Conservation (phyloP, 257 asterid genomes). For the Salvia miltiorrhiza region DNA sequence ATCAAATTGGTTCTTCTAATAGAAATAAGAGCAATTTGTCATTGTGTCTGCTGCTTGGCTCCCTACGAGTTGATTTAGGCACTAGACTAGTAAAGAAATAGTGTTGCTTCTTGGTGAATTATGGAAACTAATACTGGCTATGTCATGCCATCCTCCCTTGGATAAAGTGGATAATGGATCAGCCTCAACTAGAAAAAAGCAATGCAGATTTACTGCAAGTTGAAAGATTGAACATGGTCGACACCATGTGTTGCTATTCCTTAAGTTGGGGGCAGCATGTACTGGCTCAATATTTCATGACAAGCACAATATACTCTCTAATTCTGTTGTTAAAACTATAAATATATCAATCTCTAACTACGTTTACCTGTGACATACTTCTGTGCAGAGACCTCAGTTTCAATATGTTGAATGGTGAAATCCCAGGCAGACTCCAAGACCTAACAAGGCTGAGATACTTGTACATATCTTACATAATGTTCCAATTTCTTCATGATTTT, state of each 20-base stretch:
- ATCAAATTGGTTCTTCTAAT: too few relatives aligned
- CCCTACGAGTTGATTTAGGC: not conserved
- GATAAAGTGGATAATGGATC: not conserved
- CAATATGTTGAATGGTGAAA: conserved; percentile 61
- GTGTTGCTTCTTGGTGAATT: not conserved
- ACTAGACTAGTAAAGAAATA: not conserved
- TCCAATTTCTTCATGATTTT: not conserved
- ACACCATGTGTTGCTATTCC: not conserved
- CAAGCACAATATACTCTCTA: not conserved
- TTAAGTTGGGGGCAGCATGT: not conserved
- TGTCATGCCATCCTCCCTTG: not conserved
- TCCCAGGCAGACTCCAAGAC: conserved; percentile 34
- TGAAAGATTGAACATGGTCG: not conserved
- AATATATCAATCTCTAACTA: not conserved
- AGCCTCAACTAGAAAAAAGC: not conserved
- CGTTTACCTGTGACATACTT: conserved; percentile 9
- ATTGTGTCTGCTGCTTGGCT: not conserved
- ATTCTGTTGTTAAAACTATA: not conserved
- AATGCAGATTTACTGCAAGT: not conserved
- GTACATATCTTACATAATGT: conserved; percentile 36
- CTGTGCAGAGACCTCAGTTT: conserved; percentile 77
- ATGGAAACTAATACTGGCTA: not conserved
- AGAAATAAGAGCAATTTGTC: not conserved
- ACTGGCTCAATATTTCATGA: not conserved
- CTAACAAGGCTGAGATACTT: conserved; percentile 16